Conservation (phyloP, 2,329 filamentous ascomycete genomes). For the Pseudocercospora fijiensis region DNA sequence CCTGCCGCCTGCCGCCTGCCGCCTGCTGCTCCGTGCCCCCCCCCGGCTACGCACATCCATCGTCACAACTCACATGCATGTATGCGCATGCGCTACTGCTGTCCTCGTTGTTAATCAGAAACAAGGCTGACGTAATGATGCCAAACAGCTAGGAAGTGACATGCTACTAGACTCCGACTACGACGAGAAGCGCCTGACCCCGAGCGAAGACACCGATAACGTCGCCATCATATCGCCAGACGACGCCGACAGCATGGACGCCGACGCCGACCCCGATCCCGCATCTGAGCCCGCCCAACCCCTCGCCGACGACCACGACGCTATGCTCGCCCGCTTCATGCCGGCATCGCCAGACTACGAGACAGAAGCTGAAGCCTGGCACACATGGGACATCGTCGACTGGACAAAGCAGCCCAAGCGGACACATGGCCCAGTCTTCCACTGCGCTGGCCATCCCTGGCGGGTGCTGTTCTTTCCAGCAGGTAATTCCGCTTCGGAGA, state of each 20-base stretch:
- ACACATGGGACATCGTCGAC: constrained; percentile 85
- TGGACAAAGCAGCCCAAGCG: constrained; percentile 77
- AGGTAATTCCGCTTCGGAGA: constrained; percentile 84
- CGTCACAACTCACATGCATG: constrained; percentile 3
- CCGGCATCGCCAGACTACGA: constrained; percentile 76
- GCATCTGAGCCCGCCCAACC: constrained; percentile 46
- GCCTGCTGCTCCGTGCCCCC: constrained; percentile 7
- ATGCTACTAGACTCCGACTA: constrained; percentile 64
- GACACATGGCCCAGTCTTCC: constrained; percentile 83
- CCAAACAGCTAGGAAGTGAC: constrained; percentile 56
- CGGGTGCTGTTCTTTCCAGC: constrained; percentile 92
- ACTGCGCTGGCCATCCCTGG: constrained; percentile 88
- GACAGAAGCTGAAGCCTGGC: constrained; percentile 68
- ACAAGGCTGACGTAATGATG: constrained; percentile 29
- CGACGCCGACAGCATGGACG: constrained; percentile 56
- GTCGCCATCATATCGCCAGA: constrained; percentile 62
- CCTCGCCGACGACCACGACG: constrained; percentile 66
- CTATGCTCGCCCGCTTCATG: constrained; percentile 79
- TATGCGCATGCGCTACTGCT: not conserved
- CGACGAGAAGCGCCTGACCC: constrained; percentile 58
- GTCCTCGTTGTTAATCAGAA: not conserved
- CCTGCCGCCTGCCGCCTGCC: not conserved
- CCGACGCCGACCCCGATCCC: constrained; percentile 51
- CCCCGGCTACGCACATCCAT: constrained; percentile 3
- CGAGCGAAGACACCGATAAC: constrained; percentile 37